phyloP scores from a whole-genome alignment of 2,329 filamentous ascomycete genomes.

The Venturiaceae sp. region DNA sequence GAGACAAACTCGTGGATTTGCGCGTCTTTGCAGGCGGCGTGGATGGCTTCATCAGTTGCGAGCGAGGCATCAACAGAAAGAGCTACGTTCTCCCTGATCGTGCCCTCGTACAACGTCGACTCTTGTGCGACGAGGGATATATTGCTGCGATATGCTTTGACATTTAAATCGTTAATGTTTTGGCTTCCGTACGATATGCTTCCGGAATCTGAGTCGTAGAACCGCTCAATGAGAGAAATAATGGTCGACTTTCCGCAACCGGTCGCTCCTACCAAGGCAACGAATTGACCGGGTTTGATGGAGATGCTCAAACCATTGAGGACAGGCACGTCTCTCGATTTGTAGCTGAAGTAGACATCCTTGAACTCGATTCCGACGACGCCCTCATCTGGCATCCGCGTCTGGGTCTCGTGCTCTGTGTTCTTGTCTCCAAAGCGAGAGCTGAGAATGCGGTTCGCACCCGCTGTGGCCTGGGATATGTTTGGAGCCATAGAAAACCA shows the following conservation, averaged over 20 bases:
- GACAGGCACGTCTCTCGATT: constrained; percentile 20
- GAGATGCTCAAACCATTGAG: constrained; percentile 37
- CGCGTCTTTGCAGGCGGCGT: constrained; percentile 22
- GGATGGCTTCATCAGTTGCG: constrained; percentile 19
- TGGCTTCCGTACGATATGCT: constrained; percentile 45
- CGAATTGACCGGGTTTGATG: constrained; percentile 53
- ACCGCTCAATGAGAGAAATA: constrained; percentile 48
- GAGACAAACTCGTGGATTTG: constrained; percentile 29
- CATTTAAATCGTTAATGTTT: constrained; percentile 25
- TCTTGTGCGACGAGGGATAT: constrained; percentile 37
- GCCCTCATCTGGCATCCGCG: constrained; percentile 9
- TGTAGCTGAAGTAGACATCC: constrained; percentile 15
- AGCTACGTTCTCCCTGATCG: constrained; percentile 28
- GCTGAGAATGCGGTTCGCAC: constrained; percentile 26
- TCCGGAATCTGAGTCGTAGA: constrained; percentile 60
- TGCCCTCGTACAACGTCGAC: constrained; percentile 34
- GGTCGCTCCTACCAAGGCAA: constrained; percentile 59
- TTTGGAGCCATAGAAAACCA: constrained; percentile 35
- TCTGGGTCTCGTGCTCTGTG: constrained; percentile 10
- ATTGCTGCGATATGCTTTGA: constrained; percentile 28
- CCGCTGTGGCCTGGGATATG: constrained; percentile 25
- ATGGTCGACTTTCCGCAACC: constrained; percentile 67
- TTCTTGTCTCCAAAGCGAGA: constrained; percentile 16
- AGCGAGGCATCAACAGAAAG: constrained; percentile 18
- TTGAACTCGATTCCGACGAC: constrained; percentile 17